Percentiles rank a stretch among this genome's conserved stretches.
These are phyloP conservation scores for Theobroma cacao DNA, from an alignment of 345 rosid genomes.

Conservation along the genomic window DNA sequence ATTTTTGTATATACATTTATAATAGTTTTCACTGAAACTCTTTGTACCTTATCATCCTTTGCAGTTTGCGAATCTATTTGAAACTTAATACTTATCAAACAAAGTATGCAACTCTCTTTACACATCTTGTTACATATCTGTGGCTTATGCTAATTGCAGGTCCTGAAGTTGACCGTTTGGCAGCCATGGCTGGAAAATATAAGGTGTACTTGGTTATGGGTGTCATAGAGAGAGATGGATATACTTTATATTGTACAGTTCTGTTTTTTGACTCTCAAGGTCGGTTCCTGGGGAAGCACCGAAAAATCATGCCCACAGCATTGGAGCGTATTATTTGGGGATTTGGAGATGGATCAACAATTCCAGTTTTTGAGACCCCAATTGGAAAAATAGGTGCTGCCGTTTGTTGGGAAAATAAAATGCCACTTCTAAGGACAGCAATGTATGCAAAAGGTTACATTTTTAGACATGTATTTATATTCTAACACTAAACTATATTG, in stretches of 20 bases:
- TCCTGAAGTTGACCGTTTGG: constrained; percentile 79
- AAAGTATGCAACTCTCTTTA: background rate
- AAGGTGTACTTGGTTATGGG: constrained; percentile 88
- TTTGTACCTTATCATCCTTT: background rate
- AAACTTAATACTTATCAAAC: background rate
- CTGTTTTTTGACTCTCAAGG: constrained; percentile 84
- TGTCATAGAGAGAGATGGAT: constrained; percentile 91
- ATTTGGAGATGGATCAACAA: constrained; percentile 89
- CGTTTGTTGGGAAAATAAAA: constrained; percentile 92
- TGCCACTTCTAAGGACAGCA: constrained; percentile 93
- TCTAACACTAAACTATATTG: background rate
- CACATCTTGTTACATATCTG: background rate
- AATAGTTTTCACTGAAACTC: background rate
- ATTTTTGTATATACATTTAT: background rate
- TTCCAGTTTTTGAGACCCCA: constrained; percentile 78
- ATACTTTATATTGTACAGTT: constrained; percentile 78
- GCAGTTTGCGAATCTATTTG: background rate
- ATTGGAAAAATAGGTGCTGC: constrained; percentile 90
- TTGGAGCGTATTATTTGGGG: constrained; percentile 94
- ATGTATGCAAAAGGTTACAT: constrained; percentile 85
- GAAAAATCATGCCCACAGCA: constrained; percentile 91
- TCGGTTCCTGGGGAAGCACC: constrained; percentile 79
- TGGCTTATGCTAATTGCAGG: constrained; percentile 36
- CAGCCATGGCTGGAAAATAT: constrained; percentile 83
- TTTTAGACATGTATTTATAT: background rate